Conservation (phyloP, 2,329 filamentous ascomycete species). For the Juglanconis oblonga region DNA sequence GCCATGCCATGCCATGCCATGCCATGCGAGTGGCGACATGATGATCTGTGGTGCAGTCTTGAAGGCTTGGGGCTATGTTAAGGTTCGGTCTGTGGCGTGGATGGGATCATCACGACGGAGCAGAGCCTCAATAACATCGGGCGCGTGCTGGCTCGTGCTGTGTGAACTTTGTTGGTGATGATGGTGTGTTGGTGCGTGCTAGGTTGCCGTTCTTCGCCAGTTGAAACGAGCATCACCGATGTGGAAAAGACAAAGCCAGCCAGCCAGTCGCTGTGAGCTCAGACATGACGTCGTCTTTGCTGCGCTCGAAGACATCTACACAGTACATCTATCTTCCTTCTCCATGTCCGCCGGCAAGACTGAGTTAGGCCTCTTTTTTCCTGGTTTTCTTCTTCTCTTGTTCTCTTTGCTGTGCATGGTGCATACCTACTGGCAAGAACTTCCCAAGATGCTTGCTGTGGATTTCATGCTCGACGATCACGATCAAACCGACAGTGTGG, state of each 20-base stretch:
- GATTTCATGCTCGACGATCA: background rate
- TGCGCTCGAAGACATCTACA: too few relatives aligned
- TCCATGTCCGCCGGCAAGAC: too few relatives aligned
- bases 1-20: too few relatives aligned
- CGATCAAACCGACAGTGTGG: background rate
- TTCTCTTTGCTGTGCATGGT: too few relatives aligned
- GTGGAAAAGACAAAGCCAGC: constrained; percentile 5
- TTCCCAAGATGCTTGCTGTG: background rate
- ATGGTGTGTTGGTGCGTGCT: background rate
- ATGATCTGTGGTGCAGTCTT: background rate
- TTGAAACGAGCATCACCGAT: constrained; percentile 14
- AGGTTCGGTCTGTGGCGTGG: background rate
- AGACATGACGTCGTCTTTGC: constrained; percentile 12
- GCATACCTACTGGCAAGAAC: background rate
- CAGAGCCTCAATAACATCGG: constrained; percentile 16
- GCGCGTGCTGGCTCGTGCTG: background rate
- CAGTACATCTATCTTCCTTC: too few relatives aligned
- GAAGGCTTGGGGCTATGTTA: background rate
- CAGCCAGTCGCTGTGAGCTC: constrained; percentile 6
- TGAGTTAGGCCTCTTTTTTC: too few relatives aligned
- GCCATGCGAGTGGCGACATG: background rate
- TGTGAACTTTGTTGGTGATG: constrained; percentile 4
- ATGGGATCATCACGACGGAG: constrained; percentile 7
- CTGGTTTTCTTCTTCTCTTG: background rate
- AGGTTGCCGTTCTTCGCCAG: constrained; percentile 4